Conservation (phyloP, 2,329 filamentous ascomycete genomes). For the Bretziella fagacearum region DNA sequence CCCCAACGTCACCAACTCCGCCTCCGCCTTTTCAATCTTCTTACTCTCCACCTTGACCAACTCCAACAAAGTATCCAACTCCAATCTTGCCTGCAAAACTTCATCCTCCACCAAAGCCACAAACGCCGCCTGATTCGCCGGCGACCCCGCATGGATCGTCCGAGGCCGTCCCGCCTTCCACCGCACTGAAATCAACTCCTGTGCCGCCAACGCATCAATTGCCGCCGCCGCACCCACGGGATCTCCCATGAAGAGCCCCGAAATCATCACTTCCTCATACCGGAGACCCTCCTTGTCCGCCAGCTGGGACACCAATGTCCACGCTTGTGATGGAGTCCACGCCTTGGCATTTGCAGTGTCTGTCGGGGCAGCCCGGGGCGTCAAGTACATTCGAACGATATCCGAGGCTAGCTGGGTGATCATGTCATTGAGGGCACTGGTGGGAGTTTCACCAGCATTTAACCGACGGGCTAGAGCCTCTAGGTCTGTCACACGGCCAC, state of each 20-base stretch:
- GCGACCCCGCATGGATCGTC: constrained; percentile 62
- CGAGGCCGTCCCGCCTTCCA: constrained; percentile 61
- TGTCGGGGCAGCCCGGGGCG: constrained; percentile 21
- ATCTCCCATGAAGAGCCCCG: constrained; percentile 47
- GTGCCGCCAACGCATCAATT: constrained; percentile 63
- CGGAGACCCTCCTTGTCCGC: constrained; percentile 50
- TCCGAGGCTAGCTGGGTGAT: constrained; percentile 78
- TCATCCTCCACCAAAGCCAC: constrained; percentile 50
- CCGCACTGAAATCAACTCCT: constrained; percentile 68
- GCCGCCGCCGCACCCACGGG: constrained; percentile 35
- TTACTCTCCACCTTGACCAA: constrained; percentile 54
- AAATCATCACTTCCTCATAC: constrained; percentile 74
- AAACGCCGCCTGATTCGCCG: constrained; percentile 77
- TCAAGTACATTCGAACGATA: constrained; percentile 81
- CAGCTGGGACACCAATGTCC: constrained; percentile 69
- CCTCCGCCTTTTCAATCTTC: constrained; percentile 62
- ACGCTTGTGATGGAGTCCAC: constrained; percentile 78
- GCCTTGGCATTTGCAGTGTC: constrained; percentile 21
- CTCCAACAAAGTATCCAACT: constrained; percentile 52
- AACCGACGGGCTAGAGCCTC: constrained; percentile 86
- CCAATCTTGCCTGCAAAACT: constrained; percentile 56
- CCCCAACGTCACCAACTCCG: constrained; percentile 56
- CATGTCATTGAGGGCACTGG: constrained; percentile 69
- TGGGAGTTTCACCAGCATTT: constrained; percentile 69
- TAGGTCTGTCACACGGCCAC: constrained; percentile 85